These are phyloP conservation scores for Dissophora globulifera DNA, from an alignment of 192 early-diverging fungal species.

Conservation along the genomic window DNA sequence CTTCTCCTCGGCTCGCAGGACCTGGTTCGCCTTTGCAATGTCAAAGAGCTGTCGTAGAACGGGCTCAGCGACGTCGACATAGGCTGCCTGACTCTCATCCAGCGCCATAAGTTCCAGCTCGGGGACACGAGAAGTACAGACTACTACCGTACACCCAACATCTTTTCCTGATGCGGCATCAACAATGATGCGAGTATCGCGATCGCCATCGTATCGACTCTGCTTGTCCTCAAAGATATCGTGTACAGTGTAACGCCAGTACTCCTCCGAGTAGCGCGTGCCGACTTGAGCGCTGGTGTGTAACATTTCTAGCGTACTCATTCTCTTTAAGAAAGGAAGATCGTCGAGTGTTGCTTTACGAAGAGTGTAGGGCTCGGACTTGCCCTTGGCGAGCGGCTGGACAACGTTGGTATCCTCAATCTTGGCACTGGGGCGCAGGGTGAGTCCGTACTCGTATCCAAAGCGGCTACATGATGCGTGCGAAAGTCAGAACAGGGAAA, in stretches of 20 bases:
- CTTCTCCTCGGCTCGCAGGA: not conserved
- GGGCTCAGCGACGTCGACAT: not conserved
- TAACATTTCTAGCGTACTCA: conserved; percentile 1
- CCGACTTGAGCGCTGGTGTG: conserved; percentile 2
- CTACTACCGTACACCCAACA: conserved; percentile 20
- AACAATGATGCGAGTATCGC: conserved; percentile 26
- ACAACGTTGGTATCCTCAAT: conserved; percentile 13
- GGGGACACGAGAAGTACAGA: not conserved
- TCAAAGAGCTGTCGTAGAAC: conserved; percentile 22
- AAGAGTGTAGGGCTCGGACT: conserved; percentile 18
- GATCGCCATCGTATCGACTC: conserved; percentile 20
- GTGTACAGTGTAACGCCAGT: conserved; percentile 34
- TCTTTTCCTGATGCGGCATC: not conserved
- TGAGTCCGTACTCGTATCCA: conserved; percentile 34
- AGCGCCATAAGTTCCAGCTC: conserved; percentile 12
- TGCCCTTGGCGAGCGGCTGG: conserved; percentile 8
- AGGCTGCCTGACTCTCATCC: conserved; percentile 4
- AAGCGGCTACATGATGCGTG: conserved; percentile 14
- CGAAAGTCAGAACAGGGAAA: too few species aligned
- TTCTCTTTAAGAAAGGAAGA: conserved; percentile 14
- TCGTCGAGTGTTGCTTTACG: conserved; percentile 7
- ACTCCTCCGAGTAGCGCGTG: conserved; percentile 3
- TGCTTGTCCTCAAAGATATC: conserved; percentile 1
- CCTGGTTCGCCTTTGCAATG: not conserved
- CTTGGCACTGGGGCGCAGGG: not conserved